Conservation (phyloP, 2,329 filamentous ascomycete genomes). For the Clonostachys byssicola region DNA sequence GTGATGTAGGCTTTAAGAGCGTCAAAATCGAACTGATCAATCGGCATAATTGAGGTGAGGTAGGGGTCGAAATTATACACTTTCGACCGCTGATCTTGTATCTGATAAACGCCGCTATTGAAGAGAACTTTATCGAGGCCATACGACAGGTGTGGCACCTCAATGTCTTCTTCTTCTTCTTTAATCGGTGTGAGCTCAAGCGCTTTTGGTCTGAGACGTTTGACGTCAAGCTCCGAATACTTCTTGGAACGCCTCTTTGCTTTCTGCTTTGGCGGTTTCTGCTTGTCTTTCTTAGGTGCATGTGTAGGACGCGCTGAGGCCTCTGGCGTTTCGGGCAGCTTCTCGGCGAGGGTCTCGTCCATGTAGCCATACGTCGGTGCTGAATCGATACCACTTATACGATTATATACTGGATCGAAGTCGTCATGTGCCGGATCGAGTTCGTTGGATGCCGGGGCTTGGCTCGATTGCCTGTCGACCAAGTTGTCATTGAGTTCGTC, state of each 20-base stretch:
- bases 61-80: constrained; percentile 99
- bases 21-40: constrained; percentile 87
- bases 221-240: constrained; percentile 12
- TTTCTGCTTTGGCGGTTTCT: not conserved
- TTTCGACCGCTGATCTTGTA: constrained; percentile 81
- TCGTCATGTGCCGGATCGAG: too few relatives aligned
- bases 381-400: too few relatives aligned
- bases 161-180: constrained; percentile 20
- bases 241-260: not conserved
- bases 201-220: constrained; percentile 9
- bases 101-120: constrained; percentile 86
- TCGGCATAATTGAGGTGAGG: constrained; percentile 87
- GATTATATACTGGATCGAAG: too few relatives aligned
- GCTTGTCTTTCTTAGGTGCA: not conserved
- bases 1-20: constrained; percentile 84
- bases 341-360: too few relatives aligned
- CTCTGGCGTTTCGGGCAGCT: too few relatives aligned
- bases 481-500: too few relatives aligned
- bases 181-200: constrained; percentile 22
- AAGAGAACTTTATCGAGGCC: constrained; percentile 88
- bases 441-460: too few relatives aligned
- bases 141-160: constrained; percentile 62
- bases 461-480: too few relatives aligned
- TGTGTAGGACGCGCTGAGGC: too few relatives aligned
- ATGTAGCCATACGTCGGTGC: too few relatives aligned